Base-by-base conservation (phyloP, 2,329 filamentous ascomycete genomes). In the Penicillium expansum region DNA sequence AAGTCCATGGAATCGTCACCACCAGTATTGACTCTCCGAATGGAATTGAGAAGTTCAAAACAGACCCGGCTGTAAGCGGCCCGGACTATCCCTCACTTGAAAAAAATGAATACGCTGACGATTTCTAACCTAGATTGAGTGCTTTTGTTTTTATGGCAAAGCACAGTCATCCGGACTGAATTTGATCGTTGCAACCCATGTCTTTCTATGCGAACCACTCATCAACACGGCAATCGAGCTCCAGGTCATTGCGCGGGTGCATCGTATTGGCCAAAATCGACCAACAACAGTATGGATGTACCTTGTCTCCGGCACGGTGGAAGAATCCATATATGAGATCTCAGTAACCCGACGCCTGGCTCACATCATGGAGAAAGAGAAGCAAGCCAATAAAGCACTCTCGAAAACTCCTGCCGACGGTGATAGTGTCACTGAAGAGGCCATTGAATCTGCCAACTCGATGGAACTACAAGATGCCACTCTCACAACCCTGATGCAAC, bases 221-320 rank as follows among this genome's bases (percentile, higher is more conserved):
- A 86, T 97, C 65, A 96, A 97, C 69, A 93, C 93, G 0, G 92
- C 92, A 0, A 85, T 99, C 16, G 94, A 97, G 74, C 81, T 97
- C 10, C 94, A 99, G 73, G 93, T 92, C 14, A 96, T 97, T 68
- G 92, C 93, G 0, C 88, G 94, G 55, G 92, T 99, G 1, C 92
- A 99, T 71, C 86, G 94, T 35, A 99, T 99, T 61, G 94, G 94
- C 0, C 94, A 97, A 74, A 82, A 87, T 61, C 86, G 90, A 50
- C 83, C 90, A 62, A 99, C 94, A 0, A 96, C 91, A 0, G 92
- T 97, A 1, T 97, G 92, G 89, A 88, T 97, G 73, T 97, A 97
- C 71, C 82, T 97, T 2, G 84, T 97, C n/a, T 86, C 88, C 16
- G 90, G 89, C 50, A 96, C 93, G 0, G 91, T 97, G 0, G 94